A percentile compares a stretch with the other conserved stretches of the same genome.
phyloP scores from a whole-genome alignment of 805 yeast species.

The Lachancea meyersii region DNA sequence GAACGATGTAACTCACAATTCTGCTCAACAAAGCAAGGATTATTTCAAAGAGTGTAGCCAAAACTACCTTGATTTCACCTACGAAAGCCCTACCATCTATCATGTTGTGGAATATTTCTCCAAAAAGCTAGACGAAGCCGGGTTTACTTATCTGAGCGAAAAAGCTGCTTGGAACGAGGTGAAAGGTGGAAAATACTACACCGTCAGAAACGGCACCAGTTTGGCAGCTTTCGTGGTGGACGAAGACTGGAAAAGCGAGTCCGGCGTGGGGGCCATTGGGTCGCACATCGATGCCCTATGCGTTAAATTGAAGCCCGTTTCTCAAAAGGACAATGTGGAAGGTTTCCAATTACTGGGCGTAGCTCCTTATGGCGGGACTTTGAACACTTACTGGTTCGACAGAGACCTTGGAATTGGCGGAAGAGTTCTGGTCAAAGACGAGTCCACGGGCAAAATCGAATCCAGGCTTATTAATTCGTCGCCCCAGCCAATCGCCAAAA shows the following conservation, averaged over 20 bases:
- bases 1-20: neutral
- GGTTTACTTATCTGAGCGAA: slow-evolving; percentile 63
- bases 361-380: slow-evolving; percentile 76
- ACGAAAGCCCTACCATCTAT: slow-evolving; percentile 64
- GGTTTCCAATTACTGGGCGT: slow-evolving; percentile 77
- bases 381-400: slow-evolving; percentile 67
- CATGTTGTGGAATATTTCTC: slow-evolving; percentile 58
- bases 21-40: slow-evolving; percentile 8
- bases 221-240: slow-evolving; percentile 70
- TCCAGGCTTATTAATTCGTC: slow-evolving; percentile 49
- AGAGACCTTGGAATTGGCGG: slow-evolving; percentile 86
- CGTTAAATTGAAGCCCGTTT: slow-evolving; percentile 63
- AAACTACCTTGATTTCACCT: slow-evolving; percentile 66
- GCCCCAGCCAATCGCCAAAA: slow-evolving; percentile 68
- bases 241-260: slow-evolving; percentile 52
- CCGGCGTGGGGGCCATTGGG: slow-evolving; percentile 66
- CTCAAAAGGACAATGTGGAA: slow-evolving; percentile 53
- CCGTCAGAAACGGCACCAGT: slow-evolving; percentile 61
- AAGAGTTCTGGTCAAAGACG: slow-evolving; percentile 49
- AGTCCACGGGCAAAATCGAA: slow-evolving; percentile 32
- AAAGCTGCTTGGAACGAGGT: slow-evolving; percentile 37
- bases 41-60: slow-evolving; percentile 33
- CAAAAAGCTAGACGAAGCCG: slow-evolving; percentile 44
- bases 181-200: slow-evolving; percentile 52
- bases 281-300: slow-evolving; percentile 73